phyloP scores from a whole-genome alignment of 768 basidiomycete species.

The Tephrocybe rancida region DNA sequence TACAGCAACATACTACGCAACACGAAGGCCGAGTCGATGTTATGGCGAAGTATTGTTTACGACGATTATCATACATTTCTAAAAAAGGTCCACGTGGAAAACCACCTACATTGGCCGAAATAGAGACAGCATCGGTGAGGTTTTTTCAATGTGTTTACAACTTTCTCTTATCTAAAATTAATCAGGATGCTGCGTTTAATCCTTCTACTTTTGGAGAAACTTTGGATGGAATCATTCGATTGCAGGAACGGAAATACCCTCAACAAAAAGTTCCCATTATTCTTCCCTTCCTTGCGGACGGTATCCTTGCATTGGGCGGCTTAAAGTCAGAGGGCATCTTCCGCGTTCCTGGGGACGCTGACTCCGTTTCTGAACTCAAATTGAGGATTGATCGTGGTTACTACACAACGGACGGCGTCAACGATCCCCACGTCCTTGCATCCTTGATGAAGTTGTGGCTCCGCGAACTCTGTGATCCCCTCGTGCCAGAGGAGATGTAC shows the following conservation, averaged over 20 bases:
- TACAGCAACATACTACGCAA: slow-evolving; percentile 66
- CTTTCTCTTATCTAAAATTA: slow-evolving; percentile 13
- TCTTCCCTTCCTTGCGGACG: slow-evolving; percentile 90
- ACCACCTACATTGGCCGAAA: slow-evolving; percentile 79
- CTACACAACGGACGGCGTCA: slow-evolving; percentile 86
- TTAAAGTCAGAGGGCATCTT: slow-evolving; percentile 89
- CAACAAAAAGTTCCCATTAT: slow-evolving; percentile 87
- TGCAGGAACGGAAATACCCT: slow-evolving; percentile 88
- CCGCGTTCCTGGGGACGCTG: slow-evolving; percentile 88
- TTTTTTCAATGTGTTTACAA: background rate
- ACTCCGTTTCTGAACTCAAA: slow-evolving; percentile 86
- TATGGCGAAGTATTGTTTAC: slow-evolving; percentile 90
- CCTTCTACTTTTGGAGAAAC: slow-evolving; percentile 94
- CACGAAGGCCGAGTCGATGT: slow-evolving; percentile 81
- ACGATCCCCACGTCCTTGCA: slow-evolving; percentile 89
- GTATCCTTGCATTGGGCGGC: slow-evolving; percentile 88
- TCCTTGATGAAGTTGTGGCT: slow-evolving; percentile 94
- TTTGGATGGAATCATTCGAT: slow-evolving; percentile 77
- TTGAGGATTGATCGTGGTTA: slow-evolving; percentile 89
- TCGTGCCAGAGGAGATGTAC: slow-evolving; percentile 89
- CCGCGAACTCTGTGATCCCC: slow-evolving; percentile 88
- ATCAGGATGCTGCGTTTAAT: slow-evolving; percentile 89
- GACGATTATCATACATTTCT: slow-evolving; percentile 72
- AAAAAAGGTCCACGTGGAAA: slow-evolving; percentile 88
- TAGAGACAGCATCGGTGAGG: slow-evolving; percentile 86